Evolutionary conservation across 257 asterid genomes (phyloP), one percentile per base, ranked within the genome.

Genomic region (Lycium ferocissimum): DNA sequence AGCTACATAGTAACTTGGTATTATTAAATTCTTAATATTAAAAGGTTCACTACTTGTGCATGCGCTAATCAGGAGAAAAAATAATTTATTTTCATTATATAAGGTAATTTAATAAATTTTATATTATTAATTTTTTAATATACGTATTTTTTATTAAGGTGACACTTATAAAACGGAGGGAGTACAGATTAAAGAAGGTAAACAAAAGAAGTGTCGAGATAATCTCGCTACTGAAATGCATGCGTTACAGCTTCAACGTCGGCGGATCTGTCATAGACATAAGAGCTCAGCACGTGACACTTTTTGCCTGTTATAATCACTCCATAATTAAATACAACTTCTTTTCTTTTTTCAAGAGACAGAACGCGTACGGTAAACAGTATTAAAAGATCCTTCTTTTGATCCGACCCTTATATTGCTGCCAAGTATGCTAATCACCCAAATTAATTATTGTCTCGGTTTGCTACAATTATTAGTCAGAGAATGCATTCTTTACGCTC

Each of bases 211-310:
- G 33, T 26, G 1, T 26, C 33, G 33, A 26, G 6, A 67, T 38
- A 49, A 76, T 49, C 9, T 12, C 15, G 40, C 2, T 75, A 18
- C 5, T 51, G 47, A 0, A 76, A 3, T 12, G 47, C 26, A 53
- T 76, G 65, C 13, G 26, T 26, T 7, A 26, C 49, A 78, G 82
- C 82, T 78, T 53, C 82, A 53, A 14, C 26, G 65, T 26, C 65
- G 63, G 82, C 65, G 63, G 82, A 78, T 78, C 82, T 13, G 26
- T 78, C 15, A 53, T 78, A 78, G 65, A 49, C 9, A 22, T 78
- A 26, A 65, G 66, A 53, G 82, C 82, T 53, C 49, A 53, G 9
- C 65, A 78, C 47, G 65, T 78, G 66, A 14, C 33, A 53, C 3
- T 1, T 5, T 66, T 66, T 66, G 18, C 73, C 20, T 26, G 10